Evolutionary conservation across 305 asterid genomes (phyloP), one percentile per base, ranked within the genome.

Genomic region (Solanum hybrid): DNA sequence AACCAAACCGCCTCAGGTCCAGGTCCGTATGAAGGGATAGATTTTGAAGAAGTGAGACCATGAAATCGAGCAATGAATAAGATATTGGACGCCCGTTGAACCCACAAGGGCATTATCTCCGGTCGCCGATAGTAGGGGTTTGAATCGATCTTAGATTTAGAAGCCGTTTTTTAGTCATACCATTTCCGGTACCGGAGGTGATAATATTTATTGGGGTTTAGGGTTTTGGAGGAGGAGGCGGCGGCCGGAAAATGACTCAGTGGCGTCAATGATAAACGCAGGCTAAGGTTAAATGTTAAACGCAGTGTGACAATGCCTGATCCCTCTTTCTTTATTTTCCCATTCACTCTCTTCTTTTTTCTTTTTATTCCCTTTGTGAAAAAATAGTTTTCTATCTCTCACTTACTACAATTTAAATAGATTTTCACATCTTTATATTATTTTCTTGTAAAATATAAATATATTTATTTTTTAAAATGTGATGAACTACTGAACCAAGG

Each of bases 91-190:
- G 89, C 93, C 91, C 95, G 94, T 89, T 82, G 95, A 91, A 94
- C 93, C 96, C 94, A 90, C 92, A 95, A 92, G 92, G 89, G 95
- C 98, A 96, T 95, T 93, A 89, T 95, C 88, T 36, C 94, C 93
- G 40, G 72, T 84, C 90, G 42, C 71, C 79, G 89, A 71, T 86
- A 38, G 78, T 5, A 85, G 71, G 78, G 35, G 78, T 69, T 32
- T 71, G 29, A 51, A 34, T 42, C 72, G 79, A 87, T 26, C 80
- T 79, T 88, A 80, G 32, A 89, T 14, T 10, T 24, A 79, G 31
- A 86, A 64, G 24, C 90, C 42, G 72, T 82, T 87, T 71, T 88
- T 90, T 73, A 79, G 89, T 89, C 88, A 90, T 82, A 81, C 91
- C 96, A 92, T 89, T 85, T 71, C 72, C 79, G 24, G 24, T 27